Evolutionary conservation across 805 yeast genomes (phyloP).

Genomic region (Maudiozyma turicensis): DNA sequence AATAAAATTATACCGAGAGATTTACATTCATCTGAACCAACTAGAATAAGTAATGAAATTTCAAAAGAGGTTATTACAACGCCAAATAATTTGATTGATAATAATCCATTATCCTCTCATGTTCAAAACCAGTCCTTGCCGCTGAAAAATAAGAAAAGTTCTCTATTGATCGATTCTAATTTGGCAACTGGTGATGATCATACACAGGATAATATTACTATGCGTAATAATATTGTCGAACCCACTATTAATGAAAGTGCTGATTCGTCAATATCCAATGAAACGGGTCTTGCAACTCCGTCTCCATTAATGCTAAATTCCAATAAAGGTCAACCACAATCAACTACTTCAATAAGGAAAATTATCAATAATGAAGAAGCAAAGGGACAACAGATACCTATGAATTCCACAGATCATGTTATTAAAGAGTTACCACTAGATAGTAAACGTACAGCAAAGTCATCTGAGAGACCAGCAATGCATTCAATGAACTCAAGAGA

Average conservation of each 20-base stretch:
- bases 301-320: not conserved
- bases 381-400: not conserved
- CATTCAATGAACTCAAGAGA: constrained; percentile 21
- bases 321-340: not conserved
- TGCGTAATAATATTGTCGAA: not conserved
- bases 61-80: not conserved
- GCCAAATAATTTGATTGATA: constrained; percentile 12
- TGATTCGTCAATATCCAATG: not conserved
- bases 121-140: constrained; percentile 16
- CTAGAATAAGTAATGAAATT: not conserved
- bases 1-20: not conserved
- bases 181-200: not conserved
- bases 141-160: constrained; percentile 30
- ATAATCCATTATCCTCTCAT: constrained; percentile 25
- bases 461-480: constrained; percentile 19
- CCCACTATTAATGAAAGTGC: not conserved
- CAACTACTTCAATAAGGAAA: not conserved
- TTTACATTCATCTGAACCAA: not conserved
- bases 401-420: not conserved
- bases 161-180: constrained; percentile 21
- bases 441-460: constrained; percentile 6
- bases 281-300: no score
- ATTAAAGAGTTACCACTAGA: constrained; percentile 2
- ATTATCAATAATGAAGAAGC: not conserved
- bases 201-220: not conserved